phyloP scores from a whole-genome alignment of 305 asterid species.

The Rubia peregrina region DNA sequence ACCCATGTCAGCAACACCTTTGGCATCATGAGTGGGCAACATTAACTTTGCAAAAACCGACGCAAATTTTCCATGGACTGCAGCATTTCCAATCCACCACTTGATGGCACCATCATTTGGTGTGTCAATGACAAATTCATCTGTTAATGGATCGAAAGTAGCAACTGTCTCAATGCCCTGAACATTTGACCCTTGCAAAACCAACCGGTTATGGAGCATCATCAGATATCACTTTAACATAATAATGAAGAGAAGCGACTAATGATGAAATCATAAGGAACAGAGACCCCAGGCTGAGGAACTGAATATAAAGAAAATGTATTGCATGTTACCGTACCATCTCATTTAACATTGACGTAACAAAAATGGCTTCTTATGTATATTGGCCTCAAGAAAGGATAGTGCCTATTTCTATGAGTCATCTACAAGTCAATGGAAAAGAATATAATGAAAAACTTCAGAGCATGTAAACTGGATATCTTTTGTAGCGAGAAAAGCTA shows the following conservation, averaged over 20 bases:
- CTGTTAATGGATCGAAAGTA: conserved; percentile 70
- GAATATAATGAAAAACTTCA: background rate
- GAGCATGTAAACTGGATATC: conserved; percentile 5
- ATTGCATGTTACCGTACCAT: background rate
- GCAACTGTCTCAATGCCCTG: conserved; percentile 92
- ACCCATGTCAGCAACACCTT: conserved; percentile 80
- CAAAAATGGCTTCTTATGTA: background rate
- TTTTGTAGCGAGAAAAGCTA: background rate
- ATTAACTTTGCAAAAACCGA: conserved; percentile 88
- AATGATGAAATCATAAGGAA: background rate
- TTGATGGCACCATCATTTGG: conserved; percentile 96
- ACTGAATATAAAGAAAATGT: background rate
- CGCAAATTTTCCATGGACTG: conserved; percentile 92
- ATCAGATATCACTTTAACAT: conserved; percentile 14
- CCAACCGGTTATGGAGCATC: conserved; percentile 18
- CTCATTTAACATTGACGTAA: background rate
- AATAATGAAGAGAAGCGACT: background rate
- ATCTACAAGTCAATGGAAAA: background rate
- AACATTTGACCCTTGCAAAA: conserved; percentile 72
- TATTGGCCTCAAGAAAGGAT: background rate
- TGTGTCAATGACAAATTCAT: conserved; percentile 77
- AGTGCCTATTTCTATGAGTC: background rate
- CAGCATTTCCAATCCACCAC: conserved; percentile 99
- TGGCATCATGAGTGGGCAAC: conserved; percentile 68
- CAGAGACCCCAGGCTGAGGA: background rate